Conservation (phyloP, 805 yeast genomes). For the Tetrapisispora taiwanensis region DNA sequence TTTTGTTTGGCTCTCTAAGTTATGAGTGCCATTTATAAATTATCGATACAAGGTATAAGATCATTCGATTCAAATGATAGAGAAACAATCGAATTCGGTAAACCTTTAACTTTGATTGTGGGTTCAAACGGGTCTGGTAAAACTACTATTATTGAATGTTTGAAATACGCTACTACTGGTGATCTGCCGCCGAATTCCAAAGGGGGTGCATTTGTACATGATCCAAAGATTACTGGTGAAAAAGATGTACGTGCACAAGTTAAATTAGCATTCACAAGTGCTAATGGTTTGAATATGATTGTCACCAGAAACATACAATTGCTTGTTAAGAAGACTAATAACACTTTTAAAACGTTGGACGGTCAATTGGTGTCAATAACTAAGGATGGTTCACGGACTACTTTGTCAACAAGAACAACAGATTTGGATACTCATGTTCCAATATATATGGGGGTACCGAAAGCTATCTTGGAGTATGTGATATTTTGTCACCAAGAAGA, state of each 20-base stretch:
- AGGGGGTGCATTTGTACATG: slow-evolving; percentile 94
- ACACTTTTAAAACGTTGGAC: slow-evolving; percentile 84
- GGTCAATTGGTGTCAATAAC: slow-evolving; percentile 66
- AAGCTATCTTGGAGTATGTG: slow-evolving; percentile 81
- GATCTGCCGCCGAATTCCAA: slow-evolving; percentile 91
- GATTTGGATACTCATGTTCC: slow-evolving; percentile 82
- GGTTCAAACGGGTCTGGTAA: slow-evolving; percentile 97
- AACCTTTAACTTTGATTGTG: slow-evolving; percentile 85
- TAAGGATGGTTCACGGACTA: slow-evolving; percentile 54
- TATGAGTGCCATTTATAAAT: slow-evolving; percentile 43
- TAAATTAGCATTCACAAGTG: slow-evolving; percentile 70
- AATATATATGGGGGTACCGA: slow-evolving; percentile 73
- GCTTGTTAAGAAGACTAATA: slow-evolving; percentile 45
- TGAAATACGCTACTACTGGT: slow-evolving; percentile 91
- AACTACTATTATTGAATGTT: slow-evolving; percentile 90
- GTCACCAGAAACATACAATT: slow-evolving; percentile 79
- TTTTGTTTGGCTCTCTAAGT: no score
- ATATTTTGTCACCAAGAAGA: slow-evolving; percentile 98
- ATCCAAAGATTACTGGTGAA: slow-evolving; percentile 72
- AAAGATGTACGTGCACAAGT: slow-evolving; percentile 81
- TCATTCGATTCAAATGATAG: slow-evolving; percentile 80
- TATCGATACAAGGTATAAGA: slow-evolving; percentile 78
- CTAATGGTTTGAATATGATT: slow-evolving; percentile 68
- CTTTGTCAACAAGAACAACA: slow-evolving; percentile 70
- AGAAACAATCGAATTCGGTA: slow-evolving; percentile 81